These are phyloP conservation scores for Trypanosoma scelopori DNA, from an alignment of 208 protist genomes.

Conservation along the genomic window DNA sequence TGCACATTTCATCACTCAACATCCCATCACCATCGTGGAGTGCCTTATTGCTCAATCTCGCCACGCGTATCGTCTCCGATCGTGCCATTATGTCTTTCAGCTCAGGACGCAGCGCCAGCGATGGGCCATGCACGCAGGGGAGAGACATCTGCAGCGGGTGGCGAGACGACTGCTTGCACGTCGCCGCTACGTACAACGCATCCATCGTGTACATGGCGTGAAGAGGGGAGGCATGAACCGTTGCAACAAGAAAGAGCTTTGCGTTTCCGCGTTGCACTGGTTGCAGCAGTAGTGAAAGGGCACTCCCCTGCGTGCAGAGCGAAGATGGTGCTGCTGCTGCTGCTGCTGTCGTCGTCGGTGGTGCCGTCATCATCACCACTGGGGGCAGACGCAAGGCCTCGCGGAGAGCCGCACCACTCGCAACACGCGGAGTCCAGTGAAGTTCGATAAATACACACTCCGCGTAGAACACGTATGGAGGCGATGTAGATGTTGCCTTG, in stretches of 20 bases:
- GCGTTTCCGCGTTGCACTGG: not conserved
- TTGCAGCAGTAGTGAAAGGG: slow-evolving; percentile 4
- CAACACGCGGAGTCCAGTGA: slow-evolving; percentile 9
- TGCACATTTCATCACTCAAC: not conserved
- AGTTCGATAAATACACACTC: slow-evolving; percentile 15
- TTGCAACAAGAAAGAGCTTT: slow-evolving; percentile 13
- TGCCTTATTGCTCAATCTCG: too few species aligned
- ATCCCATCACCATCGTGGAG: too few species aligned
- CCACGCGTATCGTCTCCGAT: not conserved
- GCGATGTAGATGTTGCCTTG: not conserved
- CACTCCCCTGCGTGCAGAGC: not conserved
- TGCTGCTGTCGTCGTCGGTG: too few species aligned
- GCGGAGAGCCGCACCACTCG: not conserved
- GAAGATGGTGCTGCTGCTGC: not conserved
- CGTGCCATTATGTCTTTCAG: not conserved
- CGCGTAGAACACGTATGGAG: not conserved
- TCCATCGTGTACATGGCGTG: not conserved
- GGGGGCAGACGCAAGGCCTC: not conserved
- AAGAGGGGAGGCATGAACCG: not conserved
- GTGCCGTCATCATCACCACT: too few species aligned
- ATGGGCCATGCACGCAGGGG: not conserved
- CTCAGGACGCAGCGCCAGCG: not conserved
- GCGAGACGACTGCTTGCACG: slow-evolving; percentile 3
- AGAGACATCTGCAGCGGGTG: slow-evolving; percentile 3
- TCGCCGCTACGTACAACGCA: not conserved